Evolutionary conservation across 2,329 filamentous ascomycete genomes (phyloP).

Genomic region (Colletotrichum theobromicola): DNA sequence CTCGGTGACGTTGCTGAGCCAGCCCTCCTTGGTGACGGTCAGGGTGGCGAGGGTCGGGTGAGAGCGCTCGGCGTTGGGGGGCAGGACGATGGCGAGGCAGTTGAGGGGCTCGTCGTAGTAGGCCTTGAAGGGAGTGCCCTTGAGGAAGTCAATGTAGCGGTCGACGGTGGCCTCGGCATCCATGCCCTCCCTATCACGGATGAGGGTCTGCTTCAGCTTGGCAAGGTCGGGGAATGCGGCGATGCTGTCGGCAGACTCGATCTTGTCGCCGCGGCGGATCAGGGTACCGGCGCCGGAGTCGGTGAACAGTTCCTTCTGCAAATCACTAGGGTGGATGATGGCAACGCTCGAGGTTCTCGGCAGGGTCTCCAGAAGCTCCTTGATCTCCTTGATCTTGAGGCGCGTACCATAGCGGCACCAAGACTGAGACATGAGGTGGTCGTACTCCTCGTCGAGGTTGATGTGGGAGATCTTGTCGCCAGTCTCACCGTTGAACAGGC

Average conservation of each 20-base stretch:
- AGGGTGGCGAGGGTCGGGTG: slow-evolving; percentile 88
- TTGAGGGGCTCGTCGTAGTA: slow-evolving; percentile 97
- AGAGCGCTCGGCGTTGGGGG: slow-evolving; percentile 67
- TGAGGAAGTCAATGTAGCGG: slow-evolving; percentile 81
- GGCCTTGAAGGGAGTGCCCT: slow-evolving; percentile 81
- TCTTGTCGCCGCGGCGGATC: slow-evolving; percentile 89
- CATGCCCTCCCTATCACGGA: slow-evolving; percentile 81
- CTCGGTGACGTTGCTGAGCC: slow-evolving; percentile 93
- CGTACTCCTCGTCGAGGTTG: slow-evolving; percentile 96
- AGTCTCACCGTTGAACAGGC: slow-evolving; percentile 91
- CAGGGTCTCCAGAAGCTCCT: slow-evolving; percentile 86
- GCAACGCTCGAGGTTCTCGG: slow-evolving; percentile 93
- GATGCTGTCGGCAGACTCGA: slow-evolving; percentile 74
- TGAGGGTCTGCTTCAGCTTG: slow-evolving; percentile 80
- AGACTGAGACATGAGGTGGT: slow-evolving; percentile 87
- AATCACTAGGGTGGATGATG: slow-evolving; percentile 94
- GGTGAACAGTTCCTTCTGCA: slow-evolving; percentile 97
- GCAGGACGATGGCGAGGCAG: slow-evolving; percentile 86
- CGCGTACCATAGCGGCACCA: slow-evolving; percentile 96
- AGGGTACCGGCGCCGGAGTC: slow-evolving; percentile 94
- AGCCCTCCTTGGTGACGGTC: slow-evolving; percentile 91
- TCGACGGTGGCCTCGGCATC: slow-evolving; percentile 86
- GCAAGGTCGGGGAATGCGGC: slow-evolving; percentile 77
- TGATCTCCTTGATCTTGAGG: slow-evolving; percentile 97
- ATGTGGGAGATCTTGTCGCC: slow-evolving; percentile 96